phyloP scores from a whole-genome alignment of 2,329 filamentous ascomycete species.

The Phialophora expanda region DNA sequence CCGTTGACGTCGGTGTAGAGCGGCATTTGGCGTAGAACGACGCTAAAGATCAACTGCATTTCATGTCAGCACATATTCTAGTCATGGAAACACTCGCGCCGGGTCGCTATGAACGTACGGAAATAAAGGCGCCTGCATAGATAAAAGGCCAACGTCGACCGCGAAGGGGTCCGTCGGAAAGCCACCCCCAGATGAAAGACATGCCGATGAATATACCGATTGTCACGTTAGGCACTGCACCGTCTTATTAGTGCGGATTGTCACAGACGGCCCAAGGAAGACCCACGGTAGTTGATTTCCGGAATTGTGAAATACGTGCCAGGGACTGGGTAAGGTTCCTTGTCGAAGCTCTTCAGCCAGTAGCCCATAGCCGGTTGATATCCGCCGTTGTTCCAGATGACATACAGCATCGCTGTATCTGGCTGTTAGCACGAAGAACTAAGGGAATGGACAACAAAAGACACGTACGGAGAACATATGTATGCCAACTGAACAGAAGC shows the following conservation, averaged over 20 bases:
- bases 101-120: constrained; percentile 37
- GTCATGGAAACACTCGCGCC: background rate
- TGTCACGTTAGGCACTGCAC: constrained; percentile 43
- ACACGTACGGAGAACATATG: constrained; percentile 46
- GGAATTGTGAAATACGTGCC: constrained; percentile 44
- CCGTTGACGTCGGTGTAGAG: constrained; percentile 46
- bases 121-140: constrained; percentile 46
- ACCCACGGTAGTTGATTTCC: constrained; percentile 47
- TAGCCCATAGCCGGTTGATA: constrained; percentile 49
- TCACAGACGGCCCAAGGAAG: background rate
- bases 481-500: constrained; percentile 50
- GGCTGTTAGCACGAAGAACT: constrained; percentile 14
- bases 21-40: constrained; percentile 47
- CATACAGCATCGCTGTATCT: constrained; percentile 43
- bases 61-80: constrained; percentile 8
- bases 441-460: constrained; percentile 13
- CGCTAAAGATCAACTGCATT: constrained; percentile 42
- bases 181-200: constrained; percentile 47
- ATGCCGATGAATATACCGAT: constrained; percentile 47
- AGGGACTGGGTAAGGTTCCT: constrained; percentile 45
- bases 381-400: constrained; percentile 49
- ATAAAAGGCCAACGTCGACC: constrained; percentile 50
- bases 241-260: constrained; percentile 6
- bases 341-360: constrained; percentile 52
- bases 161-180: constrained; percentile 45